Conservation (phyloP, 768 basidiomycete species). For the Multifurca ochricompacta region DNA sequence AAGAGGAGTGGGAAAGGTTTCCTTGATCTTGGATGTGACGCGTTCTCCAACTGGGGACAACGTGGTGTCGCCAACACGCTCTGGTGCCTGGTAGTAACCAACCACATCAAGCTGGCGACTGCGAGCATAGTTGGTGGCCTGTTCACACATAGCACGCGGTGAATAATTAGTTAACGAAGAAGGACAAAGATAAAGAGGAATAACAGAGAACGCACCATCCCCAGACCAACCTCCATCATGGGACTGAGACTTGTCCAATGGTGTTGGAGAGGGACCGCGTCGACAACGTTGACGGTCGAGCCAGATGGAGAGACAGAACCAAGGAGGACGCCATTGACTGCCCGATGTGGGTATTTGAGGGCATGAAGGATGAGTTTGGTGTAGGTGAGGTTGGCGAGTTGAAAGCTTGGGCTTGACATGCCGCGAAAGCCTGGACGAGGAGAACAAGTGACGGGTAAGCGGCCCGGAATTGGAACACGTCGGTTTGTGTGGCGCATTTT, state of each 20-base stretch:
- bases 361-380: slow-evolving; percentile 71
- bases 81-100: slow-evolving; percentile 71
- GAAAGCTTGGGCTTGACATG: slow-evolving; percentile 31
- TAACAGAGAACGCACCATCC: slow-evolving; percentile 43
- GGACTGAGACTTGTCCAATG: slow-evolving; percentile 80
- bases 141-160: neutral
- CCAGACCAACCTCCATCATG: slow-evolving; percentile 81
- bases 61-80: slow-evolving; percentile 50
- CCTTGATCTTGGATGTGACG: slow-evolving; percentile 47
- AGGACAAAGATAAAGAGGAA: neutral
- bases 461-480: neutral
- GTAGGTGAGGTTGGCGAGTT: slow-evolving; percentile 54
- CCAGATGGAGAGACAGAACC: slow-evolving; percentile 34
- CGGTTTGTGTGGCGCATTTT: too few species aligned
- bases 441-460: neutral
- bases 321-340: slow-evolving; percentile 74
- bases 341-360: slow-evolving; percentile 67
- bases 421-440: neutral
- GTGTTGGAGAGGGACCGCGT: slow-evolving; percentile 72
- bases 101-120: slow-evolving; percentile 47
- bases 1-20: slow-evolving; percentile 49
- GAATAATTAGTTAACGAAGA: neutral
- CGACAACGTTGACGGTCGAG: slow-evolving; percentile 42
- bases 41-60: slow-evolving; percentile 61
- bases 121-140: slow-evolving; percentile 57